Percentiles rank a stretch among this genome's conserved stretches.
These are phyloP conservation scores for Neoboletus magnificus DNA, from an alignment of 768 basidiomycete genomes.

Conservation along the genomic window DNA sequence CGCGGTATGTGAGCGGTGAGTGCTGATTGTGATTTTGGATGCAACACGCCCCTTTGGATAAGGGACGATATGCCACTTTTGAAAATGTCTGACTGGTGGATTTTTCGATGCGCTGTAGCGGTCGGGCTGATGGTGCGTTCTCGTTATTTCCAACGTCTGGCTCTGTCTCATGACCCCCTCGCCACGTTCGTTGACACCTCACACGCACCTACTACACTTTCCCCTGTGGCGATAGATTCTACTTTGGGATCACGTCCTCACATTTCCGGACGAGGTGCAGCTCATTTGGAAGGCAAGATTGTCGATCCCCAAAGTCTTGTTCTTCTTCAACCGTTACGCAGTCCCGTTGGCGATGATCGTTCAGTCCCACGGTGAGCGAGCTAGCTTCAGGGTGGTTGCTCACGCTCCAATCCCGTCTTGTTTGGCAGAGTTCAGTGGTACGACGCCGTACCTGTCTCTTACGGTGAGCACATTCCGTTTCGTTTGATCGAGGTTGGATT, in stretches of 20 bases:
- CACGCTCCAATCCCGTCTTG: background rate
- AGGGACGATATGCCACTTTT: background rate
- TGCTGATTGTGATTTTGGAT: background rate
- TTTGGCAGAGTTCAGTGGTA: conserved; percentile 24
- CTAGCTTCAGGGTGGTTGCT: background rate
- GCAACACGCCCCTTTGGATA: background rate
- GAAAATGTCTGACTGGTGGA: background rate
- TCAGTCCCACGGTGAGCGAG: conserved; percentile 29
- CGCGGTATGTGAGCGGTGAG: conserved; percentile 29
- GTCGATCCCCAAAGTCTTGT: conserved; percentile 31
- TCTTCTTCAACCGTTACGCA: conserved; percentile 34
- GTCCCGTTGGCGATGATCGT: conserved; percentile 32
- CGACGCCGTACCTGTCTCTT: conserved; percentile 6
- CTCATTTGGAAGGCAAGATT: conserved; percentile 30
- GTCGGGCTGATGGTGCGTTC: conserved; percentile 25
- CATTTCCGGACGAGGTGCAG: conserved; percentile 32
- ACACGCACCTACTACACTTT: background rate
- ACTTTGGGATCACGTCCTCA: conserved; percentile 35
- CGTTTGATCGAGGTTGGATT: background rate
- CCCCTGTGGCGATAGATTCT: conserved; percentile 21
- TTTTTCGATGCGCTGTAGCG: conserved; percentile 4
- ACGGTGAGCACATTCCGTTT: conserved; percentile 9
- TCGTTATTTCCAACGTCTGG: background rate
- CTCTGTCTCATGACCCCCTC: background rate
- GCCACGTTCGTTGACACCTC: background rate